Evolutionary conservation across 495 filamentous ascomycete species (phyloP).

Genomic region (Xylaria palmicola): DNA sequence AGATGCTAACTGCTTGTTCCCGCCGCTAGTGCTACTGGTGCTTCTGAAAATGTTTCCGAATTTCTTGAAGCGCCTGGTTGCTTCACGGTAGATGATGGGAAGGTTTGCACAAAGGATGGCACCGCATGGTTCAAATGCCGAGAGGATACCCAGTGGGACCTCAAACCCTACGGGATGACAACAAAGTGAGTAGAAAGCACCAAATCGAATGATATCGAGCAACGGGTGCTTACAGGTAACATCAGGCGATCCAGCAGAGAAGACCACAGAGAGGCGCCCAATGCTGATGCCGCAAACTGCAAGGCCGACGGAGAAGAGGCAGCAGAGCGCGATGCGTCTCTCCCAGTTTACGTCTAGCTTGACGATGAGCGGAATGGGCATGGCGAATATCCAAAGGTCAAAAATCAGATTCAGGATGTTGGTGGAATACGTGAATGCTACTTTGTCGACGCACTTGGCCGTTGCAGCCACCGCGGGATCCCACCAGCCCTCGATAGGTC

Average conservation of each 20-base stretch:
- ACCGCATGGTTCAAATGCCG: slow-evolving; percentile 44
- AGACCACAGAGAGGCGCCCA: slow-evolving; percentile 38
- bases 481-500: slow-evolving; percentile 38
- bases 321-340: slow-evolving; percentile 39
- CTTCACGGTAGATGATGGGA: slow-evolving; percentile 30
- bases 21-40: not conserved
- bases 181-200: not conserved
- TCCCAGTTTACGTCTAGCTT: slow-evolving; percentile 28
- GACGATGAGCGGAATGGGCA: slow-evolving; percentile 38
- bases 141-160: slow-evolving; percentile 42
- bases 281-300: slow-evolving; percentile 42
- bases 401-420: slow-evolving; percentile 38
- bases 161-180: slow-evolving; percentile 30
- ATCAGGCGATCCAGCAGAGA: slow-evolving; percentile 40
- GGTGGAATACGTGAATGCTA: slow-evolving; percentile 37
- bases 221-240: slow-evolving; percentile 35
- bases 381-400: slow-evolving; percentile 40
- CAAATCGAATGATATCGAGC: not conserved
- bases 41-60: not conserved
- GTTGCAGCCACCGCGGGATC: slow-evolving; percentile 15
- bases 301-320: slow-evolving; percentile 43
- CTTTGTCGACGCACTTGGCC: slow-evolving; percentile 34
- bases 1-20: not conserved
- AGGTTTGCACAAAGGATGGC: slow-evolving; percentile 48
- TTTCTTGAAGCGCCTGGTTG: not conserved